Base-by-base conservation (phyloP, 2,329 filamentous ascomycete species). In the Cytospora schulzeri region DNA sequence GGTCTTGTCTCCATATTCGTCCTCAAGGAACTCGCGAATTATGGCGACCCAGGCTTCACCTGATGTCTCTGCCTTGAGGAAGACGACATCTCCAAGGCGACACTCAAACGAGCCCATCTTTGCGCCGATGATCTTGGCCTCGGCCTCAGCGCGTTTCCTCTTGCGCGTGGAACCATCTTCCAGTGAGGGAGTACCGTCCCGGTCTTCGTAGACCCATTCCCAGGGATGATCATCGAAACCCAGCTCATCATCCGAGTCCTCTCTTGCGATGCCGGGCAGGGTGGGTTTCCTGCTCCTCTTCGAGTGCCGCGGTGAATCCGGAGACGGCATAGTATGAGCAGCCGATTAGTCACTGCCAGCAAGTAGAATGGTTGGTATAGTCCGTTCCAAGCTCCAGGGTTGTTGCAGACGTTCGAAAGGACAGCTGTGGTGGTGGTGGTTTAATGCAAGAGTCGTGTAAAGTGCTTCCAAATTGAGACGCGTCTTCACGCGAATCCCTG, bases 31-130 rank as follows among this genome's bases (percentile, higher is more conserved):
- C 52, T 91, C 88, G 71, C 89, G 90, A 60, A 97, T 90, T 67
- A 99, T 88, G 38, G 92, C 95, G 3, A 96, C 91, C 93, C 95
- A 99, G 14, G 93, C 91, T 71, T 96, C 92, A 69, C 92, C 92
- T 50, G 87, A 85, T 4, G 91, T 92, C 48, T 96, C 92, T 1
- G 93, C 92, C 76, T 96, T 96, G 62, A 99, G 82, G 50, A 98
- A 81, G 41, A 98, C 89, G 24, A 87, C 85, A 73, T 99, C 93
- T 53, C 95, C 95, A 45, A 97, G 75, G 61, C 80, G 84, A 77
- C 93, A 97, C 73, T 90, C 85, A 69, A 97, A 97, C 15, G 76
- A 81, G 28, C 93, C 93, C 83, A 93, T 93, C 29, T 86, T 87
- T 24, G 94, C 95, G 4, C 92, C 95, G 50, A 95, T 76, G 53